These are phyloP conservation scores for Debaryomyces maramus DNA, from an alignment of 805 yeast genomes.

Conservation along the genomic window DNA sequence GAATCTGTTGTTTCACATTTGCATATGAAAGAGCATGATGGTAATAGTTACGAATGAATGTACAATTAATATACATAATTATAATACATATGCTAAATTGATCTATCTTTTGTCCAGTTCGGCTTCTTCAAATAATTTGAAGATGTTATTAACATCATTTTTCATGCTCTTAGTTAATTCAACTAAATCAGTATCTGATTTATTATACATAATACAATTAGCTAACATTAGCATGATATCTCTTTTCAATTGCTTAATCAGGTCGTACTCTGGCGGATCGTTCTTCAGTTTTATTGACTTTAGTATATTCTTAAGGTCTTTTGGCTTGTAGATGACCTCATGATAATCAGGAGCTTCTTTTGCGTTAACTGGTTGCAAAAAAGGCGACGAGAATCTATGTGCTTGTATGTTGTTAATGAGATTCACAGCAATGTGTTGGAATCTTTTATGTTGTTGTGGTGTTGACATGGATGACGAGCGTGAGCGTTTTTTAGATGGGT, in stretches of 20 bases:
- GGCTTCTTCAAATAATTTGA: constrained; percentile 61
- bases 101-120: constrained; percentile 23
- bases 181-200: constrained; percentile 60
- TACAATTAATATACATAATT: not conserved
- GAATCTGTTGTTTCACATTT: not conserved
- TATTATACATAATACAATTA: constrained; percentile 81
- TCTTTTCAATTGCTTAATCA: constrained; percentile 61
- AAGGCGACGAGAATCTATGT: constrained; percentile 72
- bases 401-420: constrained; percentile 65
- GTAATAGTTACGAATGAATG: not conserved
- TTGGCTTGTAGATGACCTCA: constrained; percentile 59
- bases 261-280: constrained; percentile 44
- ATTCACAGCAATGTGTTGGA: constrained; percentile 61
- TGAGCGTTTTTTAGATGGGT: constrained; percentile 11
- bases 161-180: constrained; percentile 69
- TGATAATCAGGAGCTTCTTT: constrained; percentile 71
- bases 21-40: not conserved
- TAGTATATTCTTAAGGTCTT: constrained; percentile 65
- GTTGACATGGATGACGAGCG: constrained; percentile 18
- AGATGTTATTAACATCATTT: constrained; percentile 57
- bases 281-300: constrained; percentile 49
- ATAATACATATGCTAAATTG: not conserved
- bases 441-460: constrained; percentile 46
- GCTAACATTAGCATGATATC: constrained; percentile 78
- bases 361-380: constrained; percentile 65